Conservation (phyloP, 176 grass and related monocot species). For the Lolium perenne region DNA sequence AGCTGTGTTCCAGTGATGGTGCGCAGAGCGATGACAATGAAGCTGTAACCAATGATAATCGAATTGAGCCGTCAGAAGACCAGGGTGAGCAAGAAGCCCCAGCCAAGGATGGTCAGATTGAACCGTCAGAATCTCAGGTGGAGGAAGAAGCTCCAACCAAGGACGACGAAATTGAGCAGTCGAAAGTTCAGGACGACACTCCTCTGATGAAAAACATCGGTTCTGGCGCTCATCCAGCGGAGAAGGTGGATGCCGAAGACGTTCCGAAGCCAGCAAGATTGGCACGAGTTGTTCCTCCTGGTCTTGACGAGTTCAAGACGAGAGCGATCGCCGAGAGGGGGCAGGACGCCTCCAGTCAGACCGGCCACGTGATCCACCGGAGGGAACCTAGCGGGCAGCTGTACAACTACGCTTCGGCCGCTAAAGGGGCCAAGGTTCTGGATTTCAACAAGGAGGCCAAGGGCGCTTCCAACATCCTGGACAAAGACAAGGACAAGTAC, state of each 20-base stretch:
- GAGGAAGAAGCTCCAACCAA: constrained; percentile 17
- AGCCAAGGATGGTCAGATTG: constrained; percentile 23
- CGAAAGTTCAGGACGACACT: constrained; percentile 15
- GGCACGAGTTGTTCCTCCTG: constrained; percentile 60
- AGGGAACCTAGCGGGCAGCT: constrained; percentile 88
- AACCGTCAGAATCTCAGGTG: constrained; percentile 35
- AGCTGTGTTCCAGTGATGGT: constrained; percentile 36
- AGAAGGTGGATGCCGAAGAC: constrained; percentile 55
- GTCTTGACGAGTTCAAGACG: constrained; percentile 90
- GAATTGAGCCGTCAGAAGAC: constrained; percentile 32
- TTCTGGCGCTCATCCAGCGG: constrained; percentile 37
- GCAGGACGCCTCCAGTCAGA: constrained; percentile 55
- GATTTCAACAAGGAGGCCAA: constrained; percentile 96
- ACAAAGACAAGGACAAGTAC: constrained; percentile 97
- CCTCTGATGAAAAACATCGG: constrained; percentile 17
- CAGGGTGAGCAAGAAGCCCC: constrained; percentile 8
- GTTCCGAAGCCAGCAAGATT: constrained; percentile 51
- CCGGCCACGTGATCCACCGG: constrained; percentile 70
- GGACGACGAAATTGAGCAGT: constrained; percentile 36
- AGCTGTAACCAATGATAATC: constrained; percentile 30
- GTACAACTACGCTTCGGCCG: constrained; percentile 89
- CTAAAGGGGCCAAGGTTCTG: constrained; percentile 87
- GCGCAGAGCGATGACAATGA: constrained; percentile 18
- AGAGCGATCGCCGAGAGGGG: constrained; percentile 69
- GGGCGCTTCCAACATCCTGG: constrained; percentile 91